Base-by-base conservation (phyloP, 192 early-diverging fungal genomes). In the Phlyctochytrium bullatum region DNA sequence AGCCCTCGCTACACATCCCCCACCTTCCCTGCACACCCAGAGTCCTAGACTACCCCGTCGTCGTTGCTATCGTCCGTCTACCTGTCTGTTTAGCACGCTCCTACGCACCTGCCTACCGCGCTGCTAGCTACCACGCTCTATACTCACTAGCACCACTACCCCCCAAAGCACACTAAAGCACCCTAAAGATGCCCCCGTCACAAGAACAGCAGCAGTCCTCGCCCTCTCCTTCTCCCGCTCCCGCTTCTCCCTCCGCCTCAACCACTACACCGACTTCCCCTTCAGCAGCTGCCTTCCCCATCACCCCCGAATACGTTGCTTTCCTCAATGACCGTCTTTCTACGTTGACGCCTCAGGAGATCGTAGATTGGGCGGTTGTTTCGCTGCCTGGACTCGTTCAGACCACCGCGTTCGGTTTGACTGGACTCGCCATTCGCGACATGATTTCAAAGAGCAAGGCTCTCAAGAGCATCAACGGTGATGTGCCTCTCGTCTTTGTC, bases 401-500 rank as follows among this genome's bases (percentile, higher is more conserved):
- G 74, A 95, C 93, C 40, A 96, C 95, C 28, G 93, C 95, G 27
- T 96, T 98, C 75, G 95, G 95, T 3, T 86, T 91, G 29, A 93
- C 95, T 2, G 95, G 95, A 34, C 83, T 91, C 67, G 93, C 89
- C 64, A 92, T 91, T 62, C 73, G 90, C 33, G 92, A 98, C 76
- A 91, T 98, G 77, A 83, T 94, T 62, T 78, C 79, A 61, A 87
- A 90, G 60, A 47, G 40, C 40, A 83, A 91, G 0, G 75, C 76
- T 47, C 62, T 64, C 34, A 62, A 61, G 52, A 69, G 71, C 23
- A 69, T 68, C 25, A 66, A 77, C 0, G 69, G 51, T 59, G 74
- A 66, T 20, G 82, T 92, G 0, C 90, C 91, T 14, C 77, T 96
- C 27, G 91, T 98, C 69, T 98, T 98, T 64, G 76, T 98, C 62